Base-by-base conservation (phyloP, 140 eudicot genomes). In the Stevia rebaudiana region DNA sequence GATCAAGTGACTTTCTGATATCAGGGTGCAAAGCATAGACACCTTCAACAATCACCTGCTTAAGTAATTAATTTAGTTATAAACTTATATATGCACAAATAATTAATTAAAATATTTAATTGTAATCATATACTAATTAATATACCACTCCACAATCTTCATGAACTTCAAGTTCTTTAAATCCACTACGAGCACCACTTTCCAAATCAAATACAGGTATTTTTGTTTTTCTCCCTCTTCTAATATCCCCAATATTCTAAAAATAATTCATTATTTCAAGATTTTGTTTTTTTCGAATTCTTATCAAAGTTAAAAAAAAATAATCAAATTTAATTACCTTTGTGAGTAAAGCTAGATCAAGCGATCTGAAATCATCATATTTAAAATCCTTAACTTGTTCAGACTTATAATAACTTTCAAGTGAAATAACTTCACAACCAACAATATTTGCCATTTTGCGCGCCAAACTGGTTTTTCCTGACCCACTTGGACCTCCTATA, bases 401-500 rank as follows among this genome's bases (percentile, higher is more conserved):
- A 48, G 97, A 69, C 70, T 79, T 88, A 68, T 81, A 89, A 80
- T 94, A 94, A 81, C 90, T 94, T 80, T 94, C 99, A 48, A 94
- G 95, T 49, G 97, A 94, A 63, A 94, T 82, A 52, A 94, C 99
- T 81, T 94, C 97, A 82, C 99, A 94, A 19, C 99, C 99, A 78
- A 94, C 95, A 28, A 94, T 94, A 70, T 88, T 88, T 21, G 99
- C 99, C 99, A 94, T 94, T 83, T 94, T 94, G 70, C 86, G 97
- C 54, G 99, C 99, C 83, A 94, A 77, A 80, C 99, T 94, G 25
- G 99, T 94, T 82, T 94, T 94, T 4, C 99, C 99, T 8, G 99
- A 94, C 69, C 99, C 99, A 70, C 99, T 88, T 68, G 99, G 99
- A 67, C 99, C 99, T 59, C 99, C 98, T 91, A 74, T 23, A 74